These are phyloP conservation scores for Brassica carinata DNA, from an alignment of 345 rosid species.

Conservation along the genomic window DNA sequence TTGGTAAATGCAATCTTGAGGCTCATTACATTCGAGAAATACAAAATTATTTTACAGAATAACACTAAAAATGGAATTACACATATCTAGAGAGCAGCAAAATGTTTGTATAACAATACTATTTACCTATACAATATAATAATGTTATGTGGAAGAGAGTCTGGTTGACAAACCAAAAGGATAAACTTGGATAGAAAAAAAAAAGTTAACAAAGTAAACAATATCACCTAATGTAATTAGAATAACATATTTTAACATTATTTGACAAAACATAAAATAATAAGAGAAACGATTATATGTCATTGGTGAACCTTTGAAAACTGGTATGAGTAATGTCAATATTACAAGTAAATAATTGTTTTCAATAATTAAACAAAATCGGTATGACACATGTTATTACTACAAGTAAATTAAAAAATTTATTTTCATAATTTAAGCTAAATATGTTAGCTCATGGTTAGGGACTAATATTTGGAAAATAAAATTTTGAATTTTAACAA, in stretches of 20 bases:
- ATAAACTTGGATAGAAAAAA: too few species aligned
- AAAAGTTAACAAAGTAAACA: too few species aligned
- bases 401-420: neutral
- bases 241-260: neutral
- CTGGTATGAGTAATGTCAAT: neutral
- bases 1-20: too few species aligned
- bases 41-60: too few species aligned
- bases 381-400: neutral
- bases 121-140: too few species aligned
- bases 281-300: neutral
- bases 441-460: neutral
- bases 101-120: too few species aligned
- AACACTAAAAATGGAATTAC: too few species aligned
- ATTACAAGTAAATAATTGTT: neutral
- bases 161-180: too few species aligned
- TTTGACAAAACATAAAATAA: neutral
- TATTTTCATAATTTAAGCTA: neutral
- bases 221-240: neutral
- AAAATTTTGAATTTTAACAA: neutral
- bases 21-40: too few species aligned
- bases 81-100: too few species aligned
- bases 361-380: neutral
- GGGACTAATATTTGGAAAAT: neutral
- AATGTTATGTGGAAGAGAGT: too few species aligned
- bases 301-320: neutral